Evolutionary conservation across 2,329 filamentous ascomycete species (phyloP).

Genomic region (Neonectria sp.): DNA sequence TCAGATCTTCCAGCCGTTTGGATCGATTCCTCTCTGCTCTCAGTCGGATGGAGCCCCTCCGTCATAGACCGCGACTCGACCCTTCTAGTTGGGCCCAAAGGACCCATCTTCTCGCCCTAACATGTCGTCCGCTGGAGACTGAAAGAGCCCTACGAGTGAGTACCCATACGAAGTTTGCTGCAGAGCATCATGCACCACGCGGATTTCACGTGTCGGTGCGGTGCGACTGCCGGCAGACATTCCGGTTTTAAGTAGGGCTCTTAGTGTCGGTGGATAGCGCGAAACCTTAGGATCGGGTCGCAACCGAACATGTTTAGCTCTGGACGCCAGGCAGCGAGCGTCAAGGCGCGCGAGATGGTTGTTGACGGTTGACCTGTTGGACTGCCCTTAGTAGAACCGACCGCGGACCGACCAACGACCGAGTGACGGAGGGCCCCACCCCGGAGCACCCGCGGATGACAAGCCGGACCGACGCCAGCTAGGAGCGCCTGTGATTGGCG

Average conservation of each 20-base stretch:
- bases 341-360: neutral
- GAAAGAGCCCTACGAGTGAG: slow-evolving; percentile 3
- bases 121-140: slow-evolving; percentile 5
- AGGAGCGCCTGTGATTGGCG: slow-evolving; percentile 18
- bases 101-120: slow-evolving; percentile 3
- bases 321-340: slow-evolving; percentile 9
- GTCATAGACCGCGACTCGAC: slow-evolving; percentile 13
- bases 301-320: slow-evolving; percentile 13
- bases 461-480: slow-evolving; percentile 13
- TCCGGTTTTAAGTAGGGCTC: slow-evolving; percentile 18
- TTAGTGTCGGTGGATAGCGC: slow-evolving; percentile 18
- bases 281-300: slow-evolving; percentile 9
- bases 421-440: slow-evolving; percentile 16
- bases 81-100: slow-evolving; percentile 5
- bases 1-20: slow-evolving; percentile 2
- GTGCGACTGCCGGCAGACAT: slow-evolving; percentile 4
- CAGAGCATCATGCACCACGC: slow-evolving; percentile 17
- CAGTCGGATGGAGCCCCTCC: neutral
- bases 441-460: slow-evolving; percentile 22
- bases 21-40: neutral
- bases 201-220: slow-evolving; percentile 26
- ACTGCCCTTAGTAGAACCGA: slow-evolving; percentile 7
- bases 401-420: slow-evolving; percentile 28
- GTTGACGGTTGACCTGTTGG: neutral
- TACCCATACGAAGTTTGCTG: neutral